A percentile compares a stretch with the other conserved stretches of the same genome.
phyloP scores from a whole-genome alignment of 208 protist genomes.

The Plasmodiophora brassicae region DNA sequence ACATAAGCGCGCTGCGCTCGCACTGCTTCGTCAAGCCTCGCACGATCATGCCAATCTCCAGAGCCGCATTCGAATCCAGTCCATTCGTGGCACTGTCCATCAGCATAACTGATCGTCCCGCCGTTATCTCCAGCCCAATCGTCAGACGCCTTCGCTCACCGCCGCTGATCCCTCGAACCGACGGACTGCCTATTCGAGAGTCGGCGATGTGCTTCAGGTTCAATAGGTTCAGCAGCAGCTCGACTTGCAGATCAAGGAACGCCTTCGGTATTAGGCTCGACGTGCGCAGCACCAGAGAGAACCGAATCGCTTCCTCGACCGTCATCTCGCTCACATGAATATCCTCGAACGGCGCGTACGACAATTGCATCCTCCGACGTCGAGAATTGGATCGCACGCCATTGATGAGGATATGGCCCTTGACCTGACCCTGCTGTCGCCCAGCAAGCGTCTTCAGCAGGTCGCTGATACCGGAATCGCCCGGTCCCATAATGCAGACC shows the following conservation, averaged over 20 bases:
- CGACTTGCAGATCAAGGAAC: background rate
- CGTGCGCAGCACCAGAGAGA: background rate
- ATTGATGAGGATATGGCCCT: background rate
- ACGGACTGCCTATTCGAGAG: background rate
- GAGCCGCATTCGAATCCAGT: background rate
- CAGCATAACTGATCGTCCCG: background rate
- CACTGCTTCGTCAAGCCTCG: background rate
- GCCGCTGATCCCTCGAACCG: background rate
- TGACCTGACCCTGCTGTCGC: background rate
- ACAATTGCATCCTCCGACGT: background rate
- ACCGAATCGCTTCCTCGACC: background rate
- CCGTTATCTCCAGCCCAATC: background rate
- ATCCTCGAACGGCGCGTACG: background rate
- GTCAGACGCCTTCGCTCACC: background rate
- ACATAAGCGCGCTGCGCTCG: no score
- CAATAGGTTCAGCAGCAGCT: background rate
- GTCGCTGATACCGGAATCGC: background rate
- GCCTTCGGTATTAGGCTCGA: background rate
- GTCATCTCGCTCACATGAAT: background rate
- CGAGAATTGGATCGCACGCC: background rate
- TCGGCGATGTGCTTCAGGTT: background rate
- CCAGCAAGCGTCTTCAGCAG: background rate
- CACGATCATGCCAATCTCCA: background rate
- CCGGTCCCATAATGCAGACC: background rate
- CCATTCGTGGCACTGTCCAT: background rate